Percentiles rank a stretch among this genome's conserved stretches.
phyloP scores from a whole-genome alignment of 2,329 filamentous ascomycete species.

The Sarocladiaceae sp. region DNA sequence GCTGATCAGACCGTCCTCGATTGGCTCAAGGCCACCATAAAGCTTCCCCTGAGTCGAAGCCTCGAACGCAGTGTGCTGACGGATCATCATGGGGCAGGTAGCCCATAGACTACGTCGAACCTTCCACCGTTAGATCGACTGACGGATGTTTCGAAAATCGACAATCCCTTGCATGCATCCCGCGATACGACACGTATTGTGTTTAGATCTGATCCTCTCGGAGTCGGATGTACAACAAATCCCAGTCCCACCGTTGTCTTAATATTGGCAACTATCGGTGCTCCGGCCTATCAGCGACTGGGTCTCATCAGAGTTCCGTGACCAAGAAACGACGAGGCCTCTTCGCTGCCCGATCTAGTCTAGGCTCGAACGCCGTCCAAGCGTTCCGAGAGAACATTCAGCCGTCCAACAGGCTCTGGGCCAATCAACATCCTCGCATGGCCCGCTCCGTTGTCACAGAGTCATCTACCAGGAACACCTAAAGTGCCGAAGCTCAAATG shows the following conservation, averaged over 20 bases:
- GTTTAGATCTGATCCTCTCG: slow-evolving; percentile 6
- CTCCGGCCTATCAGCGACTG: not conserved
- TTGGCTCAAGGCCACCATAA: no score
- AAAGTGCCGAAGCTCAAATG: not conserved
- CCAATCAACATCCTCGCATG: not conserved
- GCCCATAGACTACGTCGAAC: no score
- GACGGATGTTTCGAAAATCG: not conserved
- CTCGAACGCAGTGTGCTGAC: no score
- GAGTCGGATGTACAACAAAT: not conserved
- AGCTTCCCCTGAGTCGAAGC: no score
- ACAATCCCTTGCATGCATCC: slow-evolving; percentile 8
- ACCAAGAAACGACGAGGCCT: not conserved
- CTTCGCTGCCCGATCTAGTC: not conserved
- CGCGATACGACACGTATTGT: no score
- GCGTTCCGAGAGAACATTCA: not conserved
- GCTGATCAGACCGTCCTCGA: no score
- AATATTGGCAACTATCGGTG: slow-evolving; percentile 5
- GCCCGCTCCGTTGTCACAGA: not conserved
- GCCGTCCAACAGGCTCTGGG: not conserved
- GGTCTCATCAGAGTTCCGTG: not conserved
- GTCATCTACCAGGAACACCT: not conserved
- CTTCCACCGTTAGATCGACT: no score
- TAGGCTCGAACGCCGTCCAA: slow-evolving; percentile 7
- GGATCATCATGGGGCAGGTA: no score
- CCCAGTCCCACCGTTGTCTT: slow-evolving; percentile 5